These are phyloP conservation scores for Penicillium sp. DNA, from an alignment of 2,329 filamentous ascomycete genomes.

Conservation along the genomic window DNA sequence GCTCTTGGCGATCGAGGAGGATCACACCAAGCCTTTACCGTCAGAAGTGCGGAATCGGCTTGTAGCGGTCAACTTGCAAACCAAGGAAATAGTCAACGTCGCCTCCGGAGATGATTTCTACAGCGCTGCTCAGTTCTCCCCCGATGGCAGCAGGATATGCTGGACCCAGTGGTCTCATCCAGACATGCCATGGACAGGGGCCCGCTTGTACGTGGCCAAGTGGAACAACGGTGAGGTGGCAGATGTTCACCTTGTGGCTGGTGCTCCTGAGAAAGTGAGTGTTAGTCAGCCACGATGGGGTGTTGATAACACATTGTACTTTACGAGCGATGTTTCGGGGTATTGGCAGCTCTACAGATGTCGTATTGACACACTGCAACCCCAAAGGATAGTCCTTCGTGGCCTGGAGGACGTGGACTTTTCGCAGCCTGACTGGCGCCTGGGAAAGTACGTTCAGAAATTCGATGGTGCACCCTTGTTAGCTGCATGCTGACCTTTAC, in stretches of 20 bases:
- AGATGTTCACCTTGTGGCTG: slow-evolving; percentile 32
- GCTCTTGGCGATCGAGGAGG: slow-evolving; percentile 51
- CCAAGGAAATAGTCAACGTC: slow-evolving; percentile 36
- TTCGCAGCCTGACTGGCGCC: slow-evolving; percentile 22
- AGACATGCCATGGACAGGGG: slow-evolving; percentile 49
- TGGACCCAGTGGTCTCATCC: slow-evolving; percentile 55
- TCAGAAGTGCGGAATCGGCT: slow-evolving; percentile 26
- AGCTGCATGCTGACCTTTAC: not conserved
- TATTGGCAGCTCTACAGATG: slow-evolving; percentile 47
- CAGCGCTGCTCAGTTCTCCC: slow-evolving; percentile 47
- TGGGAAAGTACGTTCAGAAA: slow-evolving; percentile 22
- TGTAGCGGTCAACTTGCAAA: slow-evolving; percentile 23
- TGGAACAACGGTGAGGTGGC: slow-evolving; percentile 38
- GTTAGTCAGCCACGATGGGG: slow-evolving; percentile 50
- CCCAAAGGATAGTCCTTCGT: slow-evolving; percentile 32
- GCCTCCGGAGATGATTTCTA: slow-evolving; percentile 51
- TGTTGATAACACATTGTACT: slow-evolving; percentile 47
- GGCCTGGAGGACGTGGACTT: slow-evolving; percentile 41
- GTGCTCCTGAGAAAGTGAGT: slow-evolving; percentile 38
- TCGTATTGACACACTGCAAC: slow-evolving; percentile 22
- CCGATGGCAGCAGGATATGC: slow-evolving; percentile 43
- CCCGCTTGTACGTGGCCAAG: slow-evolving; percentile 43
- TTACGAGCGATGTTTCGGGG: slow-evolving; percentile 43
- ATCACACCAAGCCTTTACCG: slow-evolving; percentile 38
- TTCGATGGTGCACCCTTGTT: not conserved